These are phyloP conservation scores for Eucalyptus cladocalyx DNA, from an alignment of 345 rosid genomes.

Conservation along the genomic window DNA sequence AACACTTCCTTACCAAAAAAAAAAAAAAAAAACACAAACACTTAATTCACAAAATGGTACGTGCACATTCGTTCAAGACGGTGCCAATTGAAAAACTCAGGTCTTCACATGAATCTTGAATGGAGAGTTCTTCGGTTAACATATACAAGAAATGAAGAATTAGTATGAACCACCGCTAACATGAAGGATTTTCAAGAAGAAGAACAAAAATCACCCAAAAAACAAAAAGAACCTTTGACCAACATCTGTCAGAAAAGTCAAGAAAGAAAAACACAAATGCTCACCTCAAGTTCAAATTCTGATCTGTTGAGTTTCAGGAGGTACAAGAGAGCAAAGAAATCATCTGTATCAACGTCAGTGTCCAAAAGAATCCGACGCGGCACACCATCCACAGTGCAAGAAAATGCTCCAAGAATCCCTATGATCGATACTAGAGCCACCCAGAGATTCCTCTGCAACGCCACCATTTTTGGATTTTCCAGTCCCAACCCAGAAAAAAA, in stretches of 20 bases:
- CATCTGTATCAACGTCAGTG: slow-evolving; percentile 85
- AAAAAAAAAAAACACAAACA: background rate
- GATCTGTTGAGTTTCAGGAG: slow-evolving; percentile 75
- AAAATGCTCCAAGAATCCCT: background rate
- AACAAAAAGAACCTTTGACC: background rate
- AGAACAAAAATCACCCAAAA: background rate
- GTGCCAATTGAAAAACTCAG: background rate
- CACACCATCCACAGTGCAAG: slow-evolving; percentile 5
- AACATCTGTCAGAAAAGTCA: background rate
- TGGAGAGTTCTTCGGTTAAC: background rate
- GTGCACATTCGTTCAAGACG: background rate
- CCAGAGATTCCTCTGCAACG: background rate
- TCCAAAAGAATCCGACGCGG: slow-evolving; percentile 66
- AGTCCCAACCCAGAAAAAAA: background rate
- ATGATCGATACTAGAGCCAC: slow-evolving; percentile 1
- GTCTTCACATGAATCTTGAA: background rate
- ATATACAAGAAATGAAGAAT: background rate
- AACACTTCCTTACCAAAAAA: too few relatives aligned
- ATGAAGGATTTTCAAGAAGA: background rate
- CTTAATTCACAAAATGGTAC: background rate
- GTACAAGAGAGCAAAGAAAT: slow-evolving; percentile 73
- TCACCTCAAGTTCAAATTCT: slow-evolving; percentile 71
- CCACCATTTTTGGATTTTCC: slow-evolving; percentile 8
- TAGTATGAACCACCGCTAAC: background rate
- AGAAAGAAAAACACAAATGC: background rate